Percentiles rank a stretch among this genome's conserved stretches.
These are phyloP conservation scores for Populus nigra DNA, from an alignment of 345 rosid genomes.

Conservation along the genomic window DNA sequence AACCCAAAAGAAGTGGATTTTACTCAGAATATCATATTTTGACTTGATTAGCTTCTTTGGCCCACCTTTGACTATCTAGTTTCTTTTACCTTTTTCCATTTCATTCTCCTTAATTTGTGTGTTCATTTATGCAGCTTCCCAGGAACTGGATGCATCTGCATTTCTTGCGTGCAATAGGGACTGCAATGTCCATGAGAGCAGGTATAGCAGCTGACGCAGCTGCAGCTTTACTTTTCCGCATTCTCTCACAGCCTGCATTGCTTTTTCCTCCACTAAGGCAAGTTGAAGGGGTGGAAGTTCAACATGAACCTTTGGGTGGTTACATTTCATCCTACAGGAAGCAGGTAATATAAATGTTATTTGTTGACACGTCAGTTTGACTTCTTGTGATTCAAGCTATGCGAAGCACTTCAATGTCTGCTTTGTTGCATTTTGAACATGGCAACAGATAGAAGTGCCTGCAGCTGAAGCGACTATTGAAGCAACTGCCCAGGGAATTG, in stretches of 20 bases:
- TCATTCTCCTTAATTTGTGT: constrained; percentile 13
- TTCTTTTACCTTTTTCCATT: constrained; percentile 4
- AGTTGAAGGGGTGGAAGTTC: constrained; percentile 86
- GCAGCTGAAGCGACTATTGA: constrained; percentile 97
- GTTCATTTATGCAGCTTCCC: constrained; percentile 66
- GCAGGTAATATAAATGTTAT: constrained; percentile 52
- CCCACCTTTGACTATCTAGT: background rate
- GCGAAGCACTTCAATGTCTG: background rate
- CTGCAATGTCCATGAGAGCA: constrained; percentile 97
- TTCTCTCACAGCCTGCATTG: constrained; percentile 91
- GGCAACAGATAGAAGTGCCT: constrained; percentile 77
- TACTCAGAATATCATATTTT: background rate
- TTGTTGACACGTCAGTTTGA: background rate
- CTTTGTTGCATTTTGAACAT: background rate
- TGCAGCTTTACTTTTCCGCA: constrained; percentile 91
- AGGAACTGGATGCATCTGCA: constrained; percentile 99
- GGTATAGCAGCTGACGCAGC: constrained; percentile 99
- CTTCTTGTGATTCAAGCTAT: constrained; percentile 3
- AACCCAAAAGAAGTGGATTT: background rate
- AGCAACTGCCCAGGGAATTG: constrained; percentile 99
- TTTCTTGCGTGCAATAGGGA: constrained; percentile 96
- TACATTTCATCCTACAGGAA: constrained; percentile 72
- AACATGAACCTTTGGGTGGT: constrained; percentile 68
- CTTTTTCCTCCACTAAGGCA: constrained; percentile 91
- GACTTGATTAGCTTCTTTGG: background rate